Conservation (phyloP, 2,329 filamentous ascomycete genomes). For the Alternaria tenuissima region DNA sequence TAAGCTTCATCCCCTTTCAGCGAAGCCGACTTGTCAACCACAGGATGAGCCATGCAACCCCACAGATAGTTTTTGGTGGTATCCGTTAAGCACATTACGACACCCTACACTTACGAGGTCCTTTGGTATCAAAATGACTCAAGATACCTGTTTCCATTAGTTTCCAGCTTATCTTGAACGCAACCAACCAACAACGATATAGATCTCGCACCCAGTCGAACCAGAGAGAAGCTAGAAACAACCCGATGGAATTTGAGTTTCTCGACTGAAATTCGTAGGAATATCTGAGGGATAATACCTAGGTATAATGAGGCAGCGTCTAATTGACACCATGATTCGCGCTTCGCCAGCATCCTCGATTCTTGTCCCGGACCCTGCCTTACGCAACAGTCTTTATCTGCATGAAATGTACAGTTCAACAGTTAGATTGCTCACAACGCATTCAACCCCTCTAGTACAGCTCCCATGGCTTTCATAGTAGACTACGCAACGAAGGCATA, state of each 20-base stretch:
- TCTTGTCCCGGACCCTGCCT: not conserved
- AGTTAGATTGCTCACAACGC: not conserved
- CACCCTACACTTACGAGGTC: too few species aligned
- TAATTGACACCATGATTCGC: not conserved
- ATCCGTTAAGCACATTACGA: not conserved
- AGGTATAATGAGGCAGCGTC: not conserved
- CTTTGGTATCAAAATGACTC: not conserved
- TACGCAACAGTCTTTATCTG: not conserved
- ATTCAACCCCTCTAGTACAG: not conserved
- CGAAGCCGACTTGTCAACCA: not conserved
- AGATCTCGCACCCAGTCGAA: not conserved
- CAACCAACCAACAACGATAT: not conserved
- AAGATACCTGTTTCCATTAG: not conserved
- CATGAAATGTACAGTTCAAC: not conserved
- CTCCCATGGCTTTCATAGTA: constrained; percentile 7
- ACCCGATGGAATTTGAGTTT: not conserved
- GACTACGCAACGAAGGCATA: constrained; percentile 11
- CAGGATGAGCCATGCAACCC: not conserved
- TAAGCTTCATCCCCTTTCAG: not conserved
- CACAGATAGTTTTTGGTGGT: not conserved
- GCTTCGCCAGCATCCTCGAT: not conserved
- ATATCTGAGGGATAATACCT: not conserved
- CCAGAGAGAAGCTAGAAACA: not conserved
- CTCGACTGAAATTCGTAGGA: not conserved
- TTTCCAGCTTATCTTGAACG: not conserved